Evolutionary conservation across 2,329 filamentous ascomycete species (phyloP), one percentile per base, ranked within the genome.

Genomic region (Fusarium fujikuroi): DNA sequence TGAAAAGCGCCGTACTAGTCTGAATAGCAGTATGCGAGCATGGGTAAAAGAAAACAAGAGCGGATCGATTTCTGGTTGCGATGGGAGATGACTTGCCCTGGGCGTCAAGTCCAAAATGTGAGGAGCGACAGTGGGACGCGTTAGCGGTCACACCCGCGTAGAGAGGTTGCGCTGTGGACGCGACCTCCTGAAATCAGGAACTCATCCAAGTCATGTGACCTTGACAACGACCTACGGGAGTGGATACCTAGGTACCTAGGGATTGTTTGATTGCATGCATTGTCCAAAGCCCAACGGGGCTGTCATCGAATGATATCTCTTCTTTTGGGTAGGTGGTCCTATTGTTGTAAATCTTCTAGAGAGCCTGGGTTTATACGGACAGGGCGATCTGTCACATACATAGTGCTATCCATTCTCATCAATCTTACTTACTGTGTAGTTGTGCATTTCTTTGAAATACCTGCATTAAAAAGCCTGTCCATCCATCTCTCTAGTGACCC

Each of bases 61-160:
- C 72, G 72, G 72, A 75, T 75, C 72, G 72, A 66, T 56, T 60
- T 54, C 44, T 73, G 73, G 73, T 75, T 75, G 72, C 72, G 72
- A 75, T 52, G 72, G 72, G 72, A 66, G 72, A 75, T 75, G 72
- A 72, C 58, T 54, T 64, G 66, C 43, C 60, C 64, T 58, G 66
- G 60, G 50, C 60, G 66, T 61, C 50, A n/a, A 34, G 50, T 47
- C 57, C 44, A 70, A 73, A 74, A 75, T 59, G 50, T 39, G 39
- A 75, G 65, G 64, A 70, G 49, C 47, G 69, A 59, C 30, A 72
- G 61, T 61, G 62, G 49, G 76, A 79, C 78, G 78, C 78, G 78
- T 77, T 77, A 71, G 56, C 37, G 68, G 69, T 60, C 72, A 67
- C 63, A 65, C 65, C 73, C 78, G 78, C 78, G 78, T 80, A 79